Evolutionary conservation across 768 basidiomycete species (phyloP), one percentile per base, ranked within the genome.

Genomic region (Pleurotus salmoneostramineus): DNA sequence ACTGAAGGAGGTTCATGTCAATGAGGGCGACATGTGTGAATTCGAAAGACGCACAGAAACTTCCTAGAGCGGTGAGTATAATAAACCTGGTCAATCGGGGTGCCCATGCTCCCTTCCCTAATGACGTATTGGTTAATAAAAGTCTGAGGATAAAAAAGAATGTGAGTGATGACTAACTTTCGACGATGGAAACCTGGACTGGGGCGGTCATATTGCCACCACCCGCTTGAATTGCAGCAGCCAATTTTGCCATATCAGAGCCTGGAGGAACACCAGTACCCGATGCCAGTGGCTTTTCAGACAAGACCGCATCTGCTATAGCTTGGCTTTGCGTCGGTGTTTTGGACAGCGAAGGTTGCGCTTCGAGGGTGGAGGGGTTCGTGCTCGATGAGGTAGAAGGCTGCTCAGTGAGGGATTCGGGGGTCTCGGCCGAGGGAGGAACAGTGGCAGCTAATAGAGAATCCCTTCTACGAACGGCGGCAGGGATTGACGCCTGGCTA

Each of bases 151-250:
- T 27, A 1, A 27, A 27, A 27, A 27, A 27, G 21, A 1, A 27
- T 27, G 21, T 27, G 21, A 27, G 21, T 27, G 21, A 27, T 27
- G 21, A 78, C 88, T 70, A 65, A 89, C 93, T 83, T 79, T 94
- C 91, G 60, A 85, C 84, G 62, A 95, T 81, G 27, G 91, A 81
- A 40, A 95, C 93, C 48, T 89, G 82, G 34, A 95, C 85, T 4
- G 93, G 93, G 59, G 82, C 82, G 0, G 67, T 61, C 32, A 70
- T 70, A 34, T 68, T 74, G 15, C 75, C 73, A 27, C 79, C 80
- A 8, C 74, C 74, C 50, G 74, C 67, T 58, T 74, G 68, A 49
- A 79, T 66, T 21, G 74, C 75, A 10, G 79, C 72, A 10, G 76
- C 66, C 34, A 81, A 57, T 57, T 74, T 83, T 45, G 72, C 71